Evolutionary conservation across 352 stramenopile genomes (phyloP).

Genomic region (Phytophthora pini): DNA sequence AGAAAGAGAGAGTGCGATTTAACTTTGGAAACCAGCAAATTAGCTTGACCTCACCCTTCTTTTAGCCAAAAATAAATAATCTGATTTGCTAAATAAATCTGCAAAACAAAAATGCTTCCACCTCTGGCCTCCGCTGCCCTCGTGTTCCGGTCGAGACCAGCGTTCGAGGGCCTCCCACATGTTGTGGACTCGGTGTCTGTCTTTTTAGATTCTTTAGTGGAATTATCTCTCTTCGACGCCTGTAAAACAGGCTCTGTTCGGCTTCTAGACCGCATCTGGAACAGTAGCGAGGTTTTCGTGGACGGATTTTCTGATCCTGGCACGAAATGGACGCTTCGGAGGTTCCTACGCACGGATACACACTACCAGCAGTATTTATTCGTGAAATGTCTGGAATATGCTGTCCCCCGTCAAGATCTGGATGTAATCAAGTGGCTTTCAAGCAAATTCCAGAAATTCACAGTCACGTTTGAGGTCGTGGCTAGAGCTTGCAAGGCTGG

Average conservation of each 20-base stretch:
- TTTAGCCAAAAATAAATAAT: no score
- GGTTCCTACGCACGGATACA: slow-evolving; percentile 2
- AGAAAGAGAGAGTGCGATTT: no score
- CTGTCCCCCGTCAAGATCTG: slow-evolving; percentile 1
- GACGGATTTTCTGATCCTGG: neutral
- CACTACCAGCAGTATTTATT: slow-evolving; percentile 23
- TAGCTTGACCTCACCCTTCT: no score
- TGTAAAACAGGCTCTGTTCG: slow-evolving; percentile 6
- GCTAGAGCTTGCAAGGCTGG: slow-evolving; percentile 9
- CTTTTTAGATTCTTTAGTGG: neutral
- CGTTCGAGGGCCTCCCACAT: neutral
- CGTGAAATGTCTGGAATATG: slow-evolving; percentile 1
- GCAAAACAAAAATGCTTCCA: neutral
- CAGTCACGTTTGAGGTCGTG: slow-evolving; percentile 13
- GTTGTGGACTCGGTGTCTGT: neutral
- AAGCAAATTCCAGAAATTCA: slow-evolving; percentile 3
- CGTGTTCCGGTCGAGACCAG: neutral
- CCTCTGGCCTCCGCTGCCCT: neutral
- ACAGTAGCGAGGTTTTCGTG: slow-evolving; percentile 1
- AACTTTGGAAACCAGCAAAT: no score
- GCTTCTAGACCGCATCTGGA: slow-evolving; percentile 16
- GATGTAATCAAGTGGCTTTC: slow-evolving; percentile 17
- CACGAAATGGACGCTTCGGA: neutral
- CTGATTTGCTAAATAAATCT: no score
- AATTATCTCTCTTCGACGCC: neutral